Conservation (phyloP, 2,329 filamentous ascomycete genomes). For the Exophiala viscosa region DNA sequence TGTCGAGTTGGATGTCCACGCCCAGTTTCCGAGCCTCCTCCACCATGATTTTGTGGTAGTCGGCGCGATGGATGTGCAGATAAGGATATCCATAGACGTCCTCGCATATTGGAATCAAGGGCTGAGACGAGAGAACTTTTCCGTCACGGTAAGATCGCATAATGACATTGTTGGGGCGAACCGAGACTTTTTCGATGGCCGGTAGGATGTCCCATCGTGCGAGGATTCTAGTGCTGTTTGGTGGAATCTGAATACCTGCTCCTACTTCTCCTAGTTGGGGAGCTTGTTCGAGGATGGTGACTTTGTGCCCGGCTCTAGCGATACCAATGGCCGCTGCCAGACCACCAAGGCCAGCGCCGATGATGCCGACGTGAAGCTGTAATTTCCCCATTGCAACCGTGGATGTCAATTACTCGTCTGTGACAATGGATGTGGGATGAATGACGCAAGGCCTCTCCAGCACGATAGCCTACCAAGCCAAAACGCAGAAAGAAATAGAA, state of each 20-base stretch:
- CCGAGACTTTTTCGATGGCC: slow-evolving; percentile 29
- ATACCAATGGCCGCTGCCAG: slow-evolving; percentile 41
- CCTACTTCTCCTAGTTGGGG: slow-evolving; percentile 38
- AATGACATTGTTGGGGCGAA: slow-evolving; percentile 32
- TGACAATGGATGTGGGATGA: neutral
- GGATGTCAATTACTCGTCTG: neutral
- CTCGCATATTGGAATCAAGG: slow-evolving; percentile 26
- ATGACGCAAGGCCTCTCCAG: neutral
- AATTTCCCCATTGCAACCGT: slow-evolving; percentile 9
- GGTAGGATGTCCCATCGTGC: slow-evolving; percentile 31
- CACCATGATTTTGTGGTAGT: slow-evolving; percentile 45
- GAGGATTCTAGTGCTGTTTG: slow-evolving; percentile 33
- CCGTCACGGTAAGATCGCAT: slow-evolving; percentile 34
- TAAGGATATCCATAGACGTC: slow-evolving; percentile 39
- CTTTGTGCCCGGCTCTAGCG: slow-evolving; percentile 36
- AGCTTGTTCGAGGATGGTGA: slow-evolving; percentile 42
- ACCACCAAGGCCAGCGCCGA: slow-evolving; percentile 45
- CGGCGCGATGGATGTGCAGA: slow-evolving; percentile 50
- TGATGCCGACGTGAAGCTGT: slow-evolving; percentile 30
- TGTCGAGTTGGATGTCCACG: slow-evolving; percentile 34
- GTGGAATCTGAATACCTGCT: slow-evolving; percentile 35
- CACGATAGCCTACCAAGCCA: neutral
- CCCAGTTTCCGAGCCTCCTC: slow-evolving; percentile 40
- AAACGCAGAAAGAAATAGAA: too few relatives aligned
- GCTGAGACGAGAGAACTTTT: slow-evolving; percentile 37